Base-by-base conservation (phyloP, 148 eudicot species). In the Selenicereus undatus region DNA sequence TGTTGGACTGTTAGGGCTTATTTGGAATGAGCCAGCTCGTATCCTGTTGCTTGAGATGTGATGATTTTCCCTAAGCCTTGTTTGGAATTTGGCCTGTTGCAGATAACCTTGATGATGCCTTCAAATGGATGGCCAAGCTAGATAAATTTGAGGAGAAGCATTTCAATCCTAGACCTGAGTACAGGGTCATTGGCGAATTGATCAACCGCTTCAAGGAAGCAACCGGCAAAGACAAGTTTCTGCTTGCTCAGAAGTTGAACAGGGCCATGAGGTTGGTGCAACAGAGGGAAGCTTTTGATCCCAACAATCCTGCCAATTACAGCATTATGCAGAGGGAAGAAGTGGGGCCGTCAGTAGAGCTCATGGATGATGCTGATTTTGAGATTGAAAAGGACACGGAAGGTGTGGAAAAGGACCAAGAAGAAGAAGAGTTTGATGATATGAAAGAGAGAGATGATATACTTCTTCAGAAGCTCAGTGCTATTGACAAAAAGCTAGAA, bases 401-500 rank as follows among this genome's bases (percentile, higher is more conserved):
- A 77, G 78, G 69, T 84, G 35, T 24, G 26, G 71, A 3, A 1
- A 8, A 66, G 4, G 71, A 66, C 21, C 82, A 84, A 81, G 90
- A 84, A 75, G 89, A 88, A 17, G 87, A 86, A 82, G 97, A 90
- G 76, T 91, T 92, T 85, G 92, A 96, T 84, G 95, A 93, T 81
- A 87, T 93, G 94, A 93, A 93, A 82, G 97, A 92, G 93, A 92
- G 85, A 85, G 99, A 96, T 80, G 88, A 89, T 84, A 84, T 89
- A 80, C 86, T 96, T 81, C 79, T 93, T 75, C 90, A 83, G 85
- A 92, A 93, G 88, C 91, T 96, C 75, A 92, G 86, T 80, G 88
- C 81, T 35, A 89, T 96, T 54, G 99, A 96, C 83, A 87, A 83
- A 86, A 70, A 79, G 83, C 94, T 96, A 74, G 98, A 96, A 75